These are phyloP conservation scores for Metschnikowia shivogae DNA, from an alignment of 805 yeast genomes.

Conservation along the genomic window DNA sequence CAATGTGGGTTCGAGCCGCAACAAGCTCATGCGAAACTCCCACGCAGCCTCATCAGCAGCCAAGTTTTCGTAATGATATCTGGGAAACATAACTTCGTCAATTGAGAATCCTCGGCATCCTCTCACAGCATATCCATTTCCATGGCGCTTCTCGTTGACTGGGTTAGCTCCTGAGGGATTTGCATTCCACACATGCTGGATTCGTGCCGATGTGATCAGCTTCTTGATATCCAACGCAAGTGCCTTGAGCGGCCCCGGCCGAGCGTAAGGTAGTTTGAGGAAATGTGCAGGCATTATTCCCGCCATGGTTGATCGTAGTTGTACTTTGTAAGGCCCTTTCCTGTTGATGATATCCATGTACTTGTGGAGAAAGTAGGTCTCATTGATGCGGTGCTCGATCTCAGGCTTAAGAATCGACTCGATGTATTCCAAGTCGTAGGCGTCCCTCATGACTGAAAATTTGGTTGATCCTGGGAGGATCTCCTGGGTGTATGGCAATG, in stretches of 20 bases:
- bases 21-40: constrained; percentile 26
- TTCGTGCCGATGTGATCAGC: constrained; percentile 23
- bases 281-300: constrained; percentile 30
- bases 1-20: constrained; percentile 7
- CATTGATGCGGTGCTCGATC: constrained; percentile 32
- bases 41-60: constrained; percentile 32
- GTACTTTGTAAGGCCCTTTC: constrained; percentile 36
- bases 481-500: constrained; percentile 8
- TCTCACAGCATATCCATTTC: constrained; percentile 29
- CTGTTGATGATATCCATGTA: constrained; percentile 22
- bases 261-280: constrained; percentile 23
- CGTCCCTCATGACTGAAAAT: constrained; percentile 17
- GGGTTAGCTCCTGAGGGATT: neutral
- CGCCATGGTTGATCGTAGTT: constrained; percentile 26
- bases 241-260: constrained; percentile 17
- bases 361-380: constrained; percentile 20
- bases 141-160: constrained; percentile 10
- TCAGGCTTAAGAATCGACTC: constrained; percentile 31
- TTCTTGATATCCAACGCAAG: constrained; percentile 31
- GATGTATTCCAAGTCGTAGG: constrained; percentile 32
- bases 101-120: constrained; percentile 26
- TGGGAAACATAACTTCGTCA: constrained; percentile 28
- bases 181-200: constrained; percentile 25
- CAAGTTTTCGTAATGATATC: constrained; percentile 22
- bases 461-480: constrained; percentile 25